Evolutionary conservation across 371 early-diverging fungal species (phyloP), one percentile per base, ranked within the genome.

Genomic region (Zychaea mexicana): DNA sequence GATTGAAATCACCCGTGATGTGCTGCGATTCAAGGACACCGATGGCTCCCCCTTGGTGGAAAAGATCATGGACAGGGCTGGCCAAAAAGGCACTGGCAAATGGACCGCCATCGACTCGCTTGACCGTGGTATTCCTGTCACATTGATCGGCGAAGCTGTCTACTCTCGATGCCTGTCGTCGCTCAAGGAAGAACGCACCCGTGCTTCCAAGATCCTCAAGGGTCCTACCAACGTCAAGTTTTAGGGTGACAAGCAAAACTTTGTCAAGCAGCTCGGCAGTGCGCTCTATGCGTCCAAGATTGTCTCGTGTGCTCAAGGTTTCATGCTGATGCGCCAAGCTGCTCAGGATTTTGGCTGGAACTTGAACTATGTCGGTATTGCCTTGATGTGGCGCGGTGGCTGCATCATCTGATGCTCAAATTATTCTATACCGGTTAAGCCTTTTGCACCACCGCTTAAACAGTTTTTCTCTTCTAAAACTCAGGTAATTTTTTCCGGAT

Each of bases 71-170:
- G 99, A 99, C 74, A 89, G 92, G 62, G 98, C 99, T 67, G 98
- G 97, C 57, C 98, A 96, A 89, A 99, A 99, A 88, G 99, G 99
- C 65, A 99, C 99, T 32, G 99, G 99, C 65, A 97, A 96, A 83
- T 98, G 97, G 98, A 98, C 98, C 49, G 98, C 94, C 67, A 89
- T 95, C 66, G 91, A 95, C 33, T 92, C 98, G 32, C 87, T 99
- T 38, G 98, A 98, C 82, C 84, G 89, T 53, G 96, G 96, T 68
- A 91, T 92, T 68, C 97, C 98, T 30, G 94, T 96, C 58, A 97
- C 98, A 31, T 82, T 98, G 69, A 97, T 99, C 61, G 96, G 95
- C 72, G 99, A 98, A 81, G 97, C 99, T 55, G 99, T 99, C 66
- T 98, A 94, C 78, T 86, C 99, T 45, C 95, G 99, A 67, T 94